Percentiles rank a stretch among this genome's conserved stretches.
Evolutionary conservation across 1,284 basidiomycete genomes (phyloP).

Genomic region (Ustilago shanxiensis): DNA sequence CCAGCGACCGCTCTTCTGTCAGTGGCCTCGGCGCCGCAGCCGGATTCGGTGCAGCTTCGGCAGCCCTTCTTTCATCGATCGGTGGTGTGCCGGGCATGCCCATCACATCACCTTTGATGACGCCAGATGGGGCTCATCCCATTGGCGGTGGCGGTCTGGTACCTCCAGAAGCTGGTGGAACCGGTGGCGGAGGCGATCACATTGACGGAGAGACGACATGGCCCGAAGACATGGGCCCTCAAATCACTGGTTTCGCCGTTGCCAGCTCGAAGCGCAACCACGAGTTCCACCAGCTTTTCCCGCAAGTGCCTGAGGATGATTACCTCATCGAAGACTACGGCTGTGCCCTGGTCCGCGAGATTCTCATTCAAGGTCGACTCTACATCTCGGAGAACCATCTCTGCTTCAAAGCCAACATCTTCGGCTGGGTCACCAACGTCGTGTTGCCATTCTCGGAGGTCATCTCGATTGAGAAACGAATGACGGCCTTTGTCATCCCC

Average conservation of each 20-base stretch:
- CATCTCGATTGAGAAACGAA: conserved; percentile 90
- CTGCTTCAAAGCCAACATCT: conserved; percentile 98
- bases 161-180: conserved; percentile 34
- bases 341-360: conserved; percentile 94
- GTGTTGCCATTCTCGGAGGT: conserved; percentile 93
- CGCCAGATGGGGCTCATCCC: conserved; percentile 37
- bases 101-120: conserved; percentile 38
- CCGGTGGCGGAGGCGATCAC: conserved; percentile 43
- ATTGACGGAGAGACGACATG: conserved; percentile 49
- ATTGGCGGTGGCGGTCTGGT: conserved; percentile 41
- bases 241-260: conserved; percentile 84
- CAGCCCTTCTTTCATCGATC: conserved; percentile 53
- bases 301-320: conserved; percentile 87
- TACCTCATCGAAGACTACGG: conserved; percentile 99
- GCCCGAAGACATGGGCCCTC: conserved; percentile 55
- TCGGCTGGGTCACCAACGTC: conserved; percentile 97
- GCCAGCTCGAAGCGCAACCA: conserved; percentile 93
- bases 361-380: conserved; percentile 92
- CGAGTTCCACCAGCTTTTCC: conserved; percentile 95
- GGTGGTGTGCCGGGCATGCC: conserved; percentile 45
- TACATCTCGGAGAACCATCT: conserved; percentile 99
- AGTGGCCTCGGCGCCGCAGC: conserved; percentile 62
- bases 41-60: conserved; percentile 51
- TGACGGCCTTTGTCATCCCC: conserved; percentile 98
- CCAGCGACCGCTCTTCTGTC: conserved; percentile 46